These are phyloP conservation scores for Ogataea siamensis DNA, from an alignment of 805 yeast species.

Conservation along the genomic window DNA sequence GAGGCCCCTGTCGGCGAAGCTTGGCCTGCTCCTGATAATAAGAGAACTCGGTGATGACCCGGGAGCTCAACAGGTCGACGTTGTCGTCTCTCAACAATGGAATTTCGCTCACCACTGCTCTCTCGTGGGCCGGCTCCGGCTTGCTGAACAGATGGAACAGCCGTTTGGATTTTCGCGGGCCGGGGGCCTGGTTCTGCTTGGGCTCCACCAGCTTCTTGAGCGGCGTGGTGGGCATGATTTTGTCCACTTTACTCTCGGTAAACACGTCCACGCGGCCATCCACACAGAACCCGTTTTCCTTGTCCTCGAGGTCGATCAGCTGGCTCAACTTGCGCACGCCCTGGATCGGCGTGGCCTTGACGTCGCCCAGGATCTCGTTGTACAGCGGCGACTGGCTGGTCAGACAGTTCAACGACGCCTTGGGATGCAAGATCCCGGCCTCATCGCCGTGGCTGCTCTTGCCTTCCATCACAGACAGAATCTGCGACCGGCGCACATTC, in stretches of 20 bases:
- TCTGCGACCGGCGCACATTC: constrained; percentile 39
- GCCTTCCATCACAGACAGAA: constrained; percentile 35
- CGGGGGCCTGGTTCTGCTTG: background rate
- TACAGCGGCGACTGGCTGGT: constrained; percentile 27
- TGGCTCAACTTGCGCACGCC: constrained; percentile 31
- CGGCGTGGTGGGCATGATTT: constrained; percentile 65
- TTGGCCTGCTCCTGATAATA: constrained; percentile 27
- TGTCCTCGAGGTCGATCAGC: constrained; percentile 18
- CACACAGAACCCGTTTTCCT: constrained; percentile 43
- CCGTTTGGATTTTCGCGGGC: background rate
- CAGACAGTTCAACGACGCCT: constrained; percentile 35
- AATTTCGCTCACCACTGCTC: constrained; percentile 1
- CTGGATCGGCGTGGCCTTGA: constrained; percentile 32
- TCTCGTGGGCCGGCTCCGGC: constrained; percentile 1
- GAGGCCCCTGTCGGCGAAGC: constrained; percentile 21
- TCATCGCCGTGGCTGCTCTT: constrained; percentile 12
- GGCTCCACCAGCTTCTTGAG: constrained; percentile 52
- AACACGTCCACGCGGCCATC: constrained; percentile 52
- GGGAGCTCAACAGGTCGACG: constrained; percentile 65
- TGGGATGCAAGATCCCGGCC: constrained; percentile 32
- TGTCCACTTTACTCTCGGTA: constrained; percentile 41
- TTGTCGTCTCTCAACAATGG: constrained; percentile 29
- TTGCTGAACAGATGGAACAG: constrained; percentile 7
- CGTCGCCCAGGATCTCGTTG: constrained; percentile 29
- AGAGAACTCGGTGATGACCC: constrained; percentile 59